Conservation (phyloP, 345 rosid species). For the Cardamine resedifolia region DNA sequence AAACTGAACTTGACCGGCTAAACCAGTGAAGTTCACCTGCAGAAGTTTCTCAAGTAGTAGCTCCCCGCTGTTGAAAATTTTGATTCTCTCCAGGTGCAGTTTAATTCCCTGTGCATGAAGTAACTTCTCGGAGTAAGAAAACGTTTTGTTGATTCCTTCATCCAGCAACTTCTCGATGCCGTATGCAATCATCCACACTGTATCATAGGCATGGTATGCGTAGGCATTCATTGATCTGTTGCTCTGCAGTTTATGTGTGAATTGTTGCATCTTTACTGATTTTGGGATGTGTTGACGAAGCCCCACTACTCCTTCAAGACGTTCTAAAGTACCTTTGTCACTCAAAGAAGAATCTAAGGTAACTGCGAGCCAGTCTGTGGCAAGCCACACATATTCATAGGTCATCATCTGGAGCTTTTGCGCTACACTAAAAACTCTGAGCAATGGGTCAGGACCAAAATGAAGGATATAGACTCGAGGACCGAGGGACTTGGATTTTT, state of each 20-base stretch:
- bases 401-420: slow-evolving; percentile 74
- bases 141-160: slow-evolving; percentile 51
- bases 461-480: slow-evolving; percentile 83
- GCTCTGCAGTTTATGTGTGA: slow-evolving; percentile 51
- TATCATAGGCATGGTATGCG: slow-evolving; percentile 80
- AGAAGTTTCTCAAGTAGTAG: slow-evolving; percentile 47
- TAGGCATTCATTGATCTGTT: slow-evolving; percentile 55
- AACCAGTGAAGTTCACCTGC: slow-evolving; percentile 71
- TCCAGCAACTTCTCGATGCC: slow-evolving; percentile 56
- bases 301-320: slow-evolving; percentile 63
- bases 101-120: slow-evolving; percentile 28
- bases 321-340: slow-evolving; percentile 33
- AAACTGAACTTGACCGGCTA: slow-evolving; percentile 65
- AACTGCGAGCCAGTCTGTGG: slow-evolving; percentile 90
- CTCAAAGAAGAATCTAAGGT: slow-evolving; percentile 61
- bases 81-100: slow-evolving; percentile 52
- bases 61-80: slow-evolving; percentile 59
- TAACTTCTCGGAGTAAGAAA: slow-evolving; percentile 50
- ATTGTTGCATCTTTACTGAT: slow-evolving; percentile 48
- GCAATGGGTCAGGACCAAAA: slow-evolving; percentile 61
- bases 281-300: slow-evolving; percentile 71
- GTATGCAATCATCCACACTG: slow-evolving; percentile 74
- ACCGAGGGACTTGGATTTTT: slow-evolving; percentile 50
- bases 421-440: slow-evolving; percentile 59
- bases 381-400: slow-evolving; percentile 66